Evolutionary conservation across 768 basidiomycete genomes (phyloP).

Genomic region (Plicaturopsis crispa): DNA sequence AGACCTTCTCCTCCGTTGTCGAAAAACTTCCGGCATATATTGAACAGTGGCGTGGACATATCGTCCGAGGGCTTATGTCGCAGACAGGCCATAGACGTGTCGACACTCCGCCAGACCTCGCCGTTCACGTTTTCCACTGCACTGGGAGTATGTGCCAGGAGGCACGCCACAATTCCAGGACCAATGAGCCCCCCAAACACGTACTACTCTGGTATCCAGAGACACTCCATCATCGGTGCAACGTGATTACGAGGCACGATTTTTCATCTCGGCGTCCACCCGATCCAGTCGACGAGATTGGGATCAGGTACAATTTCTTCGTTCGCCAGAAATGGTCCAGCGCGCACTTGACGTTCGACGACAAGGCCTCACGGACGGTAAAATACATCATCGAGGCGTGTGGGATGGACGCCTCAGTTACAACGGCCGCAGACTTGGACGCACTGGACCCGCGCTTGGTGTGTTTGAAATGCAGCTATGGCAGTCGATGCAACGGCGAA

Average conservation of each 20-base stretch:
- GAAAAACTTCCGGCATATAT: not conserved
- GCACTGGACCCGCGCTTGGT: constrained; percentile 7
- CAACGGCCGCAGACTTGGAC: constrained; percentile 2
- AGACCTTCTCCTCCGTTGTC: not conserved
- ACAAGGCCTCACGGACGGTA: constrained; percentile 5
- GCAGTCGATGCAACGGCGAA: not conserved
- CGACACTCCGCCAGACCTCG: not conserved
- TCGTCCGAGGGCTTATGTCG: not conserved
- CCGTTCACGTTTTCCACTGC: not conserved
- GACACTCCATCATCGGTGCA: constrained; percentile 5
- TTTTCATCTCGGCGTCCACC: too few species aligned
- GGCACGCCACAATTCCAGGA: not conserved
- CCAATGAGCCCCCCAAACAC: not conserved
- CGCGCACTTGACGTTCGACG: constrained; percentile 4
- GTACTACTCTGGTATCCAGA: not conserved
- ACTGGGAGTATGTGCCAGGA: not conserved
- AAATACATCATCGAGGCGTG: constrained; percentile 6
- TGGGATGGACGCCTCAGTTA: constrained; percentile 1
- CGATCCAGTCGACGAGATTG: too few species aligned
- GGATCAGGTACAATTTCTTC: too few species aligned
- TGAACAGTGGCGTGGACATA: not conserved
- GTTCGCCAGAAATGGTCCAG: constrained; percentile 3
- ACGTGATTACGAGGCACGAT: too few species aligned
- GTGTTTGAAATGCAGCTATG: constrained; percentile 2
- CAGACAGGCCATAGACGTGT: not conserved